Conservation (phyloP, 1,284 basidiomycete genomes). For the Sanghuangporus weigelae region DNA sequence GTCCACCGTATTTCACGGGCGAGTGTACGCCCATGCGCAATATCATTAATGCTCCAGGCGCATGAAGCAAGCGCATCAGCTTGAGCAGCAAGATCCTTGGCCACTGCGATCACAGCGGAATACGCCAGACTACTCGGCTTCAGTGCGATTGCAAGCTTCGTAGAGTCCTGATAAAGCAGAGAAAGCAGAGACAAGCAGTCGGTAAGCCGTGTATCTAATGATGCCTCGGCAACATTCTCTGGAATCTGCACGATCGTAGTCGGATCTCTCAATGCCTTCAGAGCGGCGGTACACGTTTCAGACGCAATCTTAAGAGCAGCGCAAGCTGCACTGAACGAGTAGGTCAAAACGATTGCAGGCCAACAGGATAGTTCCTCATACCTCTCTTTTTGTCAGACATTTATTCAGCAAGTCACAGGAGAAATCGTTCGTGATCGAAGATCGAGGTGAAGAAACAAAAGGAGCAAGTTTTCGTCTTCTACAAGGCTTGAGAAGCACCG, state of each 20-base stretch:
- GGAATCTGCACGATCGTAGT: background rate
- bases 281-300: constrained; percentile 12
- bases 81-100: constrained; percentile 53
- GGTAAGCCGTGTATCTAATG: constrained; percentile 9
- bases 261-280: constrained; percentile 10
- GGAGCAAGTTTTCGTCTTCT: background rate
- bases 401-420: background rate
- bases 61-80: constrained; percentile 55
- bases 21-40: constrained; percentile 48
- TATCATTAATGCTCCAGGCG: constrained; percentile 42
- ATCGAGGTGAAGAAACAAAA: background rate
- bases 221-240: constrained; percentile 1
- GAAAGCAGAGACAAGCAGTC: constrained; percentile 59
- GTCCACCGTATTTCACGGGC: constrained; percentile 41
- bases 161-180: constrained; percentile 54
- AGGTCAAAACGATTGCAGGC: background rate
- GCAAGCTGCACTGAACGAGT: constrained; percentile 9
- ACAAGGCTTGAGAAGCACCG: background rate
- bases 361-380: background rate
- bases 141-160: constrained; percentile 61
- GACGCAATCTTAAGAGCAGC: constrained; percentile 7
- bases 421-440: background rate
- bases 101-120: constrained; percentile 46
- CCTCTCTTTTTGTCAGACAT: constrained; percentile 16
- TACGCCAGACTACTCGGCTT: constrained; percentile 57